Evolutionary conservation across 1,284 basidiomycete species (phyloP).

Genomic region (Heterobasidion parviporum): DNA sequence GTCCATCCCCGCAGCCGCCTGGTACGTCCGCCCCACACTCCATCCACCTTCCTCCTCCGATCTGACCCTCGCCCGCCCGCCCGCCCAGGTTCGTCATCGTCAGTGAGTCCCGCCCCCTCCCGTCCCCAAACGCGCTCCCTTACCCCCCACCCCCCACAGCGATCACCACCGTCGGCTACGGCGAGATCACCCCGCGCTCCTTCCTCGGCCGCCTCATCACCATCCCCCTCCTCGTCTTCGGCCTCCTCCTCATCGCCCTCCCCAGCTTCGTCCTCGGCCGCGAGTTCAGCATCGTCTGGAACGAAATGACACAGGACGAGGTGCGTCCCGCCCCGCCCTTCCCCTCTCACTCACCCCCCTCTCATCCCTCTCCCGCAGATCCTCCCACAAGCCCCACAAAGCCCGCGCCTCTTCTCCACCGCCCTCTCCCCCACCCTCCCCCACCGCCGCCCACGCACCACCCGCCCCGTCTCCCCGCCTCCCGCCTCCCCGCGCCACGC

Average conservation of each 20-base stretch:
- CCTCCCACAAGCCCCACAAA: constrained; percentile 4
- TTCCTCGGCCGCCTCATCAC: constrained; percentile 79
- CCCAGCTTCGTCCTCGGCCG: constrained; percentile 84
- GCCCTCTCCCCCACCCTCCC: constrained; percentile 3
- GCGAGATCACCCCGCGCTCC: constrained; percentile 79
- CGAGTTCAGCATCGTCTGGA: constrained; percentile 85
- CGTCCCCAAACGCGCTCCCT: neutral
- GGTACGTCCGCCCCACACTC: constrained; percentile 30
- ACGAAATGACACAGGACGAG: constrained; percentile 56
- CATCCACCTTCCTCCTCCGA: neutral
- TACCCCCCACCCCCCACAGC: constrained; percentile 30
- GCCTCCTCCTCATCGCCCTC: constrained; percentile 78
- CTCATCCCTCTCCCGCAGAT: neutral
- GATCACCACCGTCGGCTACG: constrained; percentile 82
- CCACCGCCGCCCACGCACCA: neutral
- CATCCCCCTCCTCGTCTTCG: constrained; percentile 78
- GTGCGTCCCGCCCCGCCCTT: constrained; percentile 22
- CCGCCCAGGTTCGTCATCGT: constrained; percentile 40
- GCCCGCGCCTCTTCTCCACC: neutral
- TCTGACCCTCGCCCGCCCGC: constrained; percentile 28
- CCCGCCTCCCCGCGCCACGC: constrained; percentile 3
- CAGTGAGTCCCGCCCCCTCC: constrained; percentile 33
- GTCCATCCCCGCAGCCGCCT: constrained; percentile 74
- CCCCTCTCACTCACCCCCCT: too few relatives aligned
- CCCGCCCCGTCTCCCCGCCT: neutral